Conservation (phyloP, 2,329 filamentous ascomycete genomes). For the Exophiala xenobiotica region DNA sequence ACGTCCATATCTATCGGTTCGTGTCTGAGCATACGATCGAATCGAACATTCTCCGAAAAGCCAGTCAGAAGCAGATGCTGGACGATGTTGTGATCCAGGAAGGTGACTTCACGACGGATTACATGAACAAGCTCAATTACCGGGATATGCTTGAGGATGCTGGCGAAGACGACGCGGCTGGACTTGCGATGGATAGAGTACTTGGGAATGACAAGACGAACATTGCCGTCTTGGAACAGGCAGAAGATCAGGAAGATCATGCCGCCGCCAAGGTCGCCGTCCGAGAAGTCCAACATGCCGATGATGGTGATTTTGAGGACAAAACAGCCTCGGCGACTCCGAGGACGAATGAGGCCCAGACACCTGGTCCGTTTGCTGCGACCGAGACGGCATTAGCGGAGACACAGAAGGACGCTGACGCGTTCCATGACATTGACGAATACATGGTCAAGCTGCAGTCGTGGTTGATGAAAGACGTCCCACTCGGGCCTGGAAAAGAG, state of each 20-base stretch:
- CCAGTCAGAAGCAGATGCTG: conserved; percentile 94
- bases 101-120: conserved; percentile 95
- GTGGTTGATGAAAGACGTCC: conserved; percentile 53
- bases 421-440: conserved; percentile 66
- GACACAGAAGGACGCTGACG: conserved; percentile 43
- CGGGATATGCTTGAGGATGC: conserved; percentile 62
- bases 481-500: conserved; percentile 48
- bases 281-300: conserved; percentile 79
- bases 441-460: conserved; percentile 72
- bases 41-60: conserved; percentile 94
- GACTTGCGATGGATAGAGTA: conserved; percentile 81
- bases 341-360: conserved; percentile 33
- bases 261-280: conserved; percentile 82
- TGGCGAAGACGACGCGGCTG: conserved; percentile 62
- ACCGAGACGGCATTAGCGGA: conserved; percentile 36
- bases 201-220: conserved; percentile 58
- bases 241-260: conserved; percentile 90
- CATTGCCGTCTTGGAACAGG: conserved; percentile 76
- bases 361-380: conserved; percentile 27
- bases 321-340: conserved; percentile 42
- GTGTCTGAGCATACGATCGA: conserved; percentile 94
- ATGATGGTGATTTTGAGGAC: conserved; percentile 81
- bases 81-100: conserved; percentile 99
- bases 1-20: conserved; percentile 96
- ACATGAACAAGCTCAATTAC: conserved; percentile 76